Conservation (phyloP, 495 filamentous ascomycete species). For the Trichocladium uniseriatum region DNA sequence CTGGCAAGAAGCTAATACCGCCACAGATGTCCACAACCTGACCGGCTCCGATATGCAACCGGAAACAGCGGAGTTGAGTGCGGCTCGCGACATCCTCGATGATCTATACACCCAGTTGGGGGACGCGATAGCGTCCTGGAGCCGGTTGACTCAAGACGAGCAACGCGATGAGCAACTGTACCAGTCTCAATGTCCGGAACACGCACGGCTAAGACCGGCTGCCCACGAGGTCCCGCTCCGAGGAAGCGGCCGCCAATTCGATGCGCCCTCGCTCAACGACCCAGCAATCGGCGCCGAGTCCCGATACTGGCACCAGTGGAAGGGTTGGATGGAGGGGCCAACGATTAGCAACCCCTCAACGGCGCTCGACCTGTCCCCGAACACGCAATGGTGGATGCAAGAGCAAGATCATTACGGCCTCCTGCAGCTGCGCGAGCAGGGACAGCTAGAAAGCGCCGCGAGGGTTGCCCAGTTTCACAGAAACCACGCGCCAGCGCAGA, state of each 20-base stretch:
- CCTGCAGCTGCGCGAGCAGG: neutral
- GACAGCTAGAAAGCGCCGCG: neutral
- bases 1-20: neutral
- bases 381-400: conserved; percentile 1
- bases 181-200: neutral
- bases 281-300: neutral
- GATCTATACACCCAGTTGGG: neutral
- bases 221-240: neutral
- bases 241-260: neutral
- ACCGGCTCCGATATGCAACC: neutral
- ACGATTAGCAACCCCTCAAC: neutral
- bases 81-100: neutral
- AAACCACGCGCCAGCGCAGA: neutral
- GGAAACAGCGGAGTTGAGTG: neutral
- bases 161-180: neutral
- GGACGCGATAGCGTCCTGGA: neutral
- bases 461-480: neutral
- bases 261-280: neutral
- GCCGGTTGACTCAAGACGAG: neutral
- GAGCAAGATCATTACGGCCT: neutral
- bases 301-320: neutral
- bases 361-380: neutral
- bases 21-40: neutral
- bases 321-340: neutral
- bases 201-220: neutral